A percentile compares a stretch with the other conserved stretches of the same genome.
Conservation (phyloP, 73 alveolate genomes). For the Paramecium caudatum region DNA sequence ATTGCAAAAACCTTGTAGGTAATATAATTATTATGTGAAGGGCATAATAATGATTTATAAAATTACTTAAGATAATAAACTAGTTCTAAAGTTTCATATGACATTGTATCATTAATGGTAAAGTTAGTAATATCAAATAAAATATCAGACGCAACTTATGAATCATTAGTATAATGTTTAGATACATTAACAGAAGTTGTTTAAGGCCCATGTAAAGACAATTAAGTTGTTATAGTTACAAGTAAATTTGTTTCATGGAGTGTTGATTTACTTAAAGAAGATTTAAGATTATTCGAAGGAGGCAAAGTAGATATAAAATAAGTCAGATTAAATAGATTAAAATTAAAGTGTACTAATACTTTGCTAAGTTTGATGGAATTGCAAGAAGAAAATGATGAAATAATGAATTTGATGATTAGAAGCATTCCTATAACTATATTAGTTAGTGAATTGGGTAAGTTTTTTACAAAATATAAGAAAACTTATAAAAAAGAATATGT, state of each 20-base stretch:
- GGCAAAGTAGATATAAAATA: neutral
- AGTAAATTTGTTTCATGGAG: slow-evolving; percentile 73
- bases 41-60: slow-evolving; percentile 67
- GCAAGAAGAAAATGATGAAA: slow-evolving; percentile 61
- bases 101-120: slow-evolving; percentile 59
- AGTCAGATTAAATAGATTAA: slow-evolving; percentile 68
- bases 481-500: slow-evolving; percentile 66
- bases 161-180: slow-evolving; percentile 55
- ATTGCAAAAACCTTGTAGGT: slow-evolving; percentile 56
- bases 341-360: slow-evolving; percentile 68
- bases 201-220: slow-evolving; percentile 74
- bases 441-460: slow-evolving; percentile 34
- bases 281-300: slow-evolving; percentile 31
- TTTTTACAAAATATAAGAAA: slow-evolving; percentile 13
- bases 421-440: slow-evolving; percentile 43
- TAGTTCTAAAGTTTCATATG: slow-evolving; percentile 66
- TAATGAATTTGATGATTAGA: slow-evolving; percentile 64
- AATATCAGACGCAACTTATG: slow-evolving; percentile 73
- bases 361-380: slow-evolving; percentile 68
- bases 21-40: slow-evolving; percentile 72
- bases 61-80: slow-evolving; percentile 66
- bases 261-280: slow-evolving; percentile 63
- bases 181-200: slow-evolving; percentile 76
- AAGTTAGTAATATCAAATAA: slow-evolving; percentile 67
- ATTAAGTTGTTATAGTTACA: slow-evolving; percentile 63